Evolutionary conservation across 208 protist genomes (phyloP).

Genomic region (Leishmania arabica): DNA sequence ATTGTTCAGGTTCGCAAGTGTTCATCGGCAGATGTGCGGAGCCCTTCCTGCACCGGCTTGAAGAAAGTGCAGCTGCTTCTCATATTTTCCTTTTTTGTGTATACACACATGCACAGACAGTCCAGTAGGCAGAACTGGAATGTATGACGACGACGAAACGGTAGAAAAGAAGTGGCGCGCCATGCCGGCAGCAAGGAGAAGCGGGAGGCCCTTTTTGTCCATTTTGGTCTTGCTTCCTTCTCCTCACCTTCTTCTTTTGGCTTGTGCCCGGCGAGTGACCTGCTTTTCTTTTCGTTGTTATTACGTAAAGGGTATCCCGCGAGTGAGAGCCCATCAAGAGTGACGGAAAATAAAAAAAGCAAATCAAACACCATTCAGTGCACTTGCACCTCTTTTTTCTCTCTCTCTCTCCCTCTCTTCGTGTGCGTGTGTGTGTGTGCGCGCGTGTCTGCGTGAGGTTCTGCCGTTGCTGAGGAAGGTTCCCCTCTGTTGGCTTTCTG

Average conservation of each 20-base stretch:
- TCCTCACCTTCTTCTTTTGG: constrained; percentile 5
- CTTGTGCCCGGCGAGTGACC: neutral
- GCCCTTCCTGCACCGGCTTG: neutral
- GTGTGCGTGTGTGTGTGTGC: neutral
- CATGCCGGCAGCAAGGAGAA: neutral
- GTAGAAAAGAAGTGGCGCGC: neutral
- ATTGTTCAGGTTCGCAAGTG: neutral
- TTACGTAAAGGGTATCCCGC: neutral
- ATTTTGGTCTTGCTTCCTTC: constrained; percentile 7
- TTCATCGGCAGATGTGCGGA: neutral
- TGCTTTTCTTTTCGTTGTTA: neutral
- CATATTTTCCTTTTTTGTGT: neutral
- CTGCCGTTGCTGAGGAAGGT: neutral
- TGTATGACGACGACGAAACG: neutral
- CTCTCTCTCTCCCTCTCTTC: too few relatives aligned
- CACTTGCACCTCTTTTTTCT: too few relatives aligned
- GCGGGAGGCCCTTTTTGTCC: neutral
- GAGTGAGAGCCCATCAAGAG: neutral
- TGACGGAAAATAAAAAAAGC: neutral
- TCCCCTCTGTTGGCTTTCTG: too few relatives aligned
- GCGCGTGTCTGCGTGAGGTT: neutral
- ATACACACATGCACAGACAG: neutral
- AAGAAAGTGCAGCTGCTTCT: neutral
- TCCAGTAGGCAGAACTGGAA: neutral
- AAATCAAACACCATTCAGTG: neutral